Percentiles rank a stretch among this genome's conserved stretches.
These are phyloP conservation scores for Kwoniella botswanensis DNA, from an alignment of 768 basidiomycete genomes.

Conservation along the genomic window DNA sequence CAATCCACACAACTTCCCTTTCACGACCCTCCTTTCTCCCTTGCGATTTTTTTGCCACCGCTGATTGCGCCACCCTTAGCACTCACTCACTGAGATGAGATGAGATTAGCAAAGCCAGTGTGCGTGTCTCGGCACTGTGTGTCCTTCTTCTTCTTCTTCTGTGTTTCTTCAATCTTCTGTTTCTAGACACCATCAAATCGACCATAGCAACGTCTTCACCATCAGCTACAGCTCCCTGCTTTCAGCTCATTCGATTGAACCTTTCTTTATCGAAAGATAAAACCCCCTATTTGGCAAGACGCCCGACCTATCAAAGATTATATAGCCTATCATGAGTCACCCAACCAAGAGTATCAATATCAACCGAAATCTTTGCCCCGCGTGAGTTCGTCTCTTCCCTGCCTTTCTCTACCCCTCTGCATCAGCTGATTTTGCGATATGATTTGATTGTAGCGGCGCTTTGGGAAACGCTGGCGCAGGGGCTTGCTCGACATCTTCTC, in stretches of 20 bases:
- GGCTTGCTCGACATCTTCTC: slow-evolving; percentile 26
- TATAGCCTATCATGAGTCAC: slow-evolving; percentile 22
- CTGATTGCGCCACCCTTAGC: background rate
- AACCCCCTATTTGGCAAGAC: slow-evolving; percentile 23
- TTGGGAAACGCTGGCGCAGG: slow-evolving; percentile 48
- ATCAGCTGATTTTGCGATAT: background rate
- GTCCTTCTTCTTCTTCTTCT: background rate
- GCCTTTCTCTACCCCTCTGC: background rate
- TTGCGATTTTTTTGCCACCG: background rate
- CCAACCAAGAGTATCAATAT: slow-evolving; percentile 18
- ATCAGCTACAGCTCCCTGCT: background rate
- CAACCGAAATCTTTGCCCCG: slow-evolving; percentile 50
- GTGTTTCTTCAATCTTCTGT: background rate
- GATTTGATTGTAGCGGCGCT: slow-evolving; percentile 31
- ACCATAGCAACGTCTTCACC: background rate
- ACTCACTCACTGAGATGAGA: background rate
- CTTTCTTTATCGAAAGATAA: background rate
- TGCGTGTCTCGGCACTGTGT: background rate
- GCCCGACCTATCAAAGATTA: slow-evolving; percentile 19
- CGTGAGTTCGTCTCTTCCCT: slow-evolving; percentile 32
- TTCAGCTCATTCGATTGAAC: background rate
- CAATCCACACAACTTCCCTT: background rate
- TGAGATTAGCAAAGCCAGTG: background rate
- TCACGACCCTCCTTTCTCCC: background rate
- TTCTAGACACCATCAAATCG: background rate